phyloP scores from a whole-genome alignment of 495 filamentous ascomycete species.

The Aspergillus avenaceus region DNA sequence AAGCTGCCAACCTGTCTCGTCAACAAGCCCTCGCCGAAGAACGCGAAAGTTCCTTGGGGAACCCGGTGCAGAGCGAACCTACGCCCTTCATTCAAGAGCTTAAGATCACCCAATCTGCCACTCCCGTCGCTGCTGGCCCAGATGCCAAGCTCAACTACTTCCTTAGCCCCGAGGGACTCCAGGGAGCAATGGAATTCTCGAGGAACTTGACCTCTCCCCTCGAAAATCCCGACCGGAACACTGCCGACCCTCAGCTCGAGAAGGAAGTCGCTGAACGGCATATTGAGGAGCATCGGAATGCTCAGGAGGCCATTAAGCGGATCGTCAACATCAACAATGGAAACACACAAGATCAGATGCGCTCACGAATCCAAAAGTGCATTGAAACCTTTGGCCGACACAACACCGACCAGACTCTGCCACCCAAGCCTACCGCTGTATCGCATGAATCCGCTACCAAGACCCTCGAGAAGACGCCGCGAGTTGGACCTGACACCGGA shows the following conservation, averaged over 20 bases:
- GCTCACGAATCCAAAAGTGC: conserved; percentile 76
- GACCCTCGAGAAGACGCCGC: conserved; percentile 50
- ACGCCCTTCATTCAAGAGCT: conserved; percentile 86
- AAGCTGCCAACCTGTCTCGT: conserved; percentile 71
- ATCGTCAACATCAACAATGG: conserved; percentile 74
- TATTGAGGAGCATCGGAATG: conserved; percentile 29
- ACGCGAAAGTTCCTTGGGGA: conserved; percentile 58
- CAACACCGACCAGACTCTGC: conserved; percentile 69
- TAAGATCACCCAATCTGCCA: conserved; percentile 44
- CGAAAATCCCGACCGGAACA: conserved; percentile 25
- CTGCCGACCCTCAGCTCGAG: conserved; percentile 42
- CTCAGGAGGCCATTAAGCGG: conserved; percentile 61
- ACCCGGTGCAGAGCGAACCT: conserved; percentile 70
- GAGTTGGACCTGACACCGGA: conserved; percentile 85
- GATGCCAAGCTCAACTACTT: conserved; percentile 64
- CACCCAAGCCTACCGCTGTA: conserved; percentile 45
- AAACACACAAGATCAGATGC: conserved; percentile 67
- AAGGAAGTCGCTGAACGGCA: conserved; percentile 27
- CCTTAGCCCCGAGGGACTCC: conserved; percentile 60
- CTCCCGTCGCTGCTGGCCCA: conserved; percentile 22
- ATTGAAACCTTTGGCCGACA: conserved; percentile 88
- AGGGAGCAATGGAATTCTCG: conserved; percentile 58
- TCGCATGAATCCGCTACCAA: conserved; percentile 20
- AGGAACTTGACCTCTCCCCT: conserved; percentile 57
- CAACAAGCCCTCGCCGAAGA: conserved; percentile 60